These are phyloP conservation scores for Dothistroma pini DNA, from an alignment of 2,329 filamentous ascomycete species.

Conservation along the genomic window DNA sequence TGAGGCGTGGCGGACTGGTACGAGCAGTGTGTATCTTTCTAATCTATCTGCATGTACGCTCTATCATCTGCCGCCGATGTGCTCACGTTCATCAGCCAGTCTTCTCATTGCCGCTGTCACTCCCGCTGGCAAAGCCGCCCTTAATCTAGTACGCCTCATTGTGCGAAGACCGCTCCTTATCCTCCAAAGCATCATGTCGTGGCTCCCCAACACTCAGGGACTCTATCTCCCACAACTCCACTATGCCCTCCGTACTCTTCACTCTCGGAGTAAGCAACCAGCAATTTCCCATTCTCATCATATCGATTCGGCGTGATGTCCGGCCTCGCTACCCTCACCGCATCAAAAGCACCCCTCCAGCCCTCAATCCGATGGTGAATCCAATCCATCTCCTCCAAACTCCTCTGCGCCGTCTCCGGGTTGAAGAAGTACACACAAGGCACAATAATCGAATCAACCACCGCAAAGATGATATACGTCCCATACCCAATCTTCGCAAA, in stretches of 20 bases:
- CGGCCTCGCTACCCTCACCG: constrained; percentile 49
- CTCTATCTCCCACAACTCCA: constrained; percentile 8
- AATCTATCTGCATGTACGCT: background rate
- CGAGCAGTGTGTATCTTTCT: background rate
- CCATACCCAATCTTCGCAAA: constrained; percentile 55
- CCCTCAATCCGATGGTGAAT: constrained; percentile 58
- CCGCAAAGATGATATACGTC: constrained; percentile 64
- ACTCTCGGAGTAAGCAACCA: constrained; percentile 48
- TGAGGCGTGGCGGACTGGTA: background rate
- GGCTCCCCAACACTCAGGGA: background rate
- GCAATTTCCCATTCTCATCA: constrained; percentile 54
- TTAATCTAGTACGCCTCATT: constrained; percentile 13
- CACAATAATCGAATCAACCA: constrained; percentile 60
- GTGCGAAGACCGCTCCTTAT: constrained; percentile 17
- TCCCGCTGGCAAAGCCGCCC: constrained; percentile 9
- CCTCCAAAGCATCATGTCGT: constrained; percentile 11
- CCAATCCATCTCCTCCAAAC: constrained; percentile 63
- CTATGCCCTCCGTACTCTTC: constrained; percentile 21
- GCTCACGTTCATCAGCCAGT: background rate
- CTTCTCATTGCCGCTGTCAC: constrained; percentile 18
- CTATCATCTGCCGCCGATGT: background rate
- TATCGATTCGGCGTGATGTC: constrained; percentile 52
- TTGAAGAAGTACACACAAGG: constrained; percentile 39
- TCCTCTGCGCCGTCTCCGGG: constrained; percentile 61
- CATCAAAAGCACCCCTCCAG: constrained; percentile 39